Conservation (phyloP, 73 alveolate genomes). For the Paramecium primaurelia region DNA sequence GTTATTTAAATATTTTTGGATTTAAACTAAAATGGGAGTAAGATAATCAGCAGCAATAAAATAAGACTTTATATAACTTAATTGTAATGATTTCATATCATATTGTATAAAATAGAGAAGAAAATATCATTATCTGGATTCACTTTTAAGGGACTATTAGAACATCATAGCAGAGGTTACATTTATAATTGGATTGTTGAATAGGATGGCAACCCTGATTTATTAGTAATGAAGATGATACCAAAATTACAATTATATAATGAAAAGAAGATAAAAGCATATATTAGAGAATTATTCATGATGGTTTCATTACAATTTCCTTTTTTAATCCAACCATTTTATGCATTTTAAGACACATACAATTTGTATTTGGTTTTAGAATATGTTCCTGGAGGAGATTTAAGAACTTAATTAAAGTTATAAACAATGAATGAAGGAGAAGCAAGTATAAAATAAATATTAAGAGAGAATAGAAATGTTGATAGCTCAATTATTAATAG, state of each 20-base stretch:
- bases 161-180: background rate
- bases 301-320: slow-evolving; percentile 65
- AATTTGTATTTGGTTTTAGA: slow-evolving; percentile 86
- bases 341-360: slow-evolving; percentile 88
- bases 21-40: background rate
- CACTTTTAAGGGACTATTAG: background rate
- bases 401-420: slow-evolving; percentile 60
- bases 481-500: slow-evolving; percentile 8
- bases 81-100: background rate
- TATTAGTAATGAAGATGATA: slow-evolving; percentile 25
- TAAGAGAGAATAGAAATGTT: background rate
- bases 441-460: slow-evolving; percentile 3
- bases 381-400: slow-evolving; percentile 90
- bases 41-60: background rate
- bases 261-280: slow-evolving; percentile 28
- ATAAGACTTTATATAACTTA: background rate
- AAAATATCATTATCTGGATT: slow-evolving; percentile 13
- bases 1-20: background rate
- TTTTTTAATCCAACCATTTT: slow-evolving; percentile 84
- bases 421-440: background rate
- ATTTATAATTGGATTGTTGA: slow-evolving; percentile 51
- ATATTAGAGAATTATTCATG: background rate
- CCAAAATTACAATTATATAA: slow-evolving; percentile 42
- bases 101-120: background rate
- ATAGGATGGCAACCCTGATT: slow-evolving; percentile 4